Base-by-base conservation (phyloP, 441 rosid genomes). In the Brassica balearica region DNA sequence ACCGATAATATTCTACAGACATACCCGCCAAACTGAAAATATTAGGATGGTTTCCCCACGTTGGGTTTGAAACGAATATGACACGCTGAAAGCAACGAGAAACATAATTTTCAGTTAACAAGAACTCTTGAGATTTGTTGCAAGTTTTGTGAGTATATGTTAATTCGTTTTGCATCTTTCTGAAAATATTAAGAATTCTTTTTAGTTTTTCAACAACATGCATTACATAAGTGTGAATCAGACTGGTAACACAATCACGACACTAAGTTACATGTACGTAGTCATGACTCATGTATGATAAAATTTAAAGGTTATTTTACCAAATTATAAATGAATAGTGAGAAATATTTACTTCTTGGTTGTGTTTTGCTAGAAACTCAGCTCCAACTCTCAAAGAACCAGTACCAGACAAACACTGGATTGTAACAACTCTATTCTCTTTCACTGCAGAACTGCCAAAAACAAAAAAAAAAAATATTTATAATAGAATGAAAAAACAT, bases 1-100 rank as follows among this genome's bases (percentile, higher is more conserved):
- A 94, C 17, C 97, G 91, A 66, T 86, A 94, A 63, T 86, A 72
- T 79, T 89, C 86, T 6, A 94, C 96, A 58, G 90, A 77, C 56
- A 92, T 76, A 20, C 98, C 97, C 1, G 93, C 88, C 84, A 86
- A 78, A 46, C 86, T 84, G 82, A 94, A 91, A 75, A 92, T 75
- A 65, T 86, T 86, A 1, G 90, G 87, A 85, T 94, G 98, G 85
- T 92, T 94, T 62, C 96, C 97, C 98, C 98, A 94, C 23, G 98
- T 94, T 60, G 97, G 98, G 65, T 80, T 88, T 68, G 98, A 88
- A 77, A 94, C 86, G 82, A 86, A 89, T 27, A 94, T 84, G 5
- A 81, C 85, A 34, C 79, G 85, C 97, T 94, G 92, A 11, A 80
- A 67, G 46, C 51, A 59, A 53, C 65, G 65, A 64, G 60, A 36